phyloP scores from a whole-genome alignment of 2,329 filamentous ascomycete species.

The Curvularia sp. region DNA sequence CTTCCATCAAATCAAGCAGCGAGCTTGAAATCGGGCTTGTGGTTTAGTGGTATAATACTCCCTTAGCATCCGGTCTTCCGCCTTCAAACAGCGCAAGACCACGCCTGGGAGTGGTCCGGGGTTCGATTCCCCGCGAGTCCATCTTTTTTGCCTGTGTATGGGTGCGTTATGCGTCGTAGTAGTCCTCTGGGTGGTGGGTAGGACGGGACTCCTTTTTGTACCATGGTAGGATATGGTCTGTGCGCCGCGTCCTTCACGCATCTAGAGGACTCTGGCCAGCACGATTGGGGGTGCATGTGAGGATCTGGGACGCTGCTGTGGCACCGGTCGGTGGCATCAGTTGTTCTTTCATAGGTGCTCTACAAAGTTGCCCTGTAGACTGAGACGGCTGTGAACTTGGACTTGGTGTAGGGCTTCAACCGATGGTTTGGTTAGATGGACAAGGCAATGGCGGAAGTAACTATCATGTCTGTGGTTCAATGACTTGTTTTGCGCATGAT shows the following conservation, averaged over 20 bases:
- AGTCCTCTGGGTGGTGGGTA: not conserved
- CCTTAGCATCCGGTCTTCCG: slow-evolving; percentile 14
- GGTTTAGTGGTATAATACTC: slow-evolving; percentile 32
- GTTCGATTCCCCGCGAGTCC: slow-evolving; percentile 22
- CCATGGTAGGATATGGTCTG: not conserved
- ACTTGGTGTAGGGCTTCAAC: not conserved
- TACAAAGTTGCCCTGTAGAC: not conserved
- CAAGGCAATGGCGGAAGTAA: not conserved
- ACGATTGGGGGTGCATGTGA: not conserved
- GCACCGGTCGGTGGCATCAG: not conserved
- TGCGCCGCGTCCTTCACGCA: not conserved
- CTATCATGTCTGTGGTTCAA: not conserved
- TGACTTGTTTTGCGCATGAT: not conserved
- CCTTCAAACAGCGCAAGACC: not conserved
- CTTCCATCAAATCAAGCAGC: slow-evolving; percentile 9
- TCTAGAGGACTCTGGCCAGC: not conserved
- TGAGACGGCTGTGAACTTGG: not conserved
- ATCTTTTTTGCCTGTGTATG: slow-evolving; percentile 8
- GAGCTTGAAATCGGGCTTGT: slow-evolving; percentile 19
- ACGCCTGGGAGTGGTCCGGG: slow-evolving; percentile 21
- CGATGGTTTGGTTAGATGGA: not conserved
- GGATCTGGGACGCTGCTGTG: not conserved
- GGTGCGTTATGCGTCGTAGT: not conserved
- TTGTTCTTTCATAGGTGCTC: not conserved
- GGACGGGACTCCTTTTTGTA: not conserved